Conservation (phyloP, 495 filamentous ascomycete species). For the Pyronema omphalodes region DNA sequence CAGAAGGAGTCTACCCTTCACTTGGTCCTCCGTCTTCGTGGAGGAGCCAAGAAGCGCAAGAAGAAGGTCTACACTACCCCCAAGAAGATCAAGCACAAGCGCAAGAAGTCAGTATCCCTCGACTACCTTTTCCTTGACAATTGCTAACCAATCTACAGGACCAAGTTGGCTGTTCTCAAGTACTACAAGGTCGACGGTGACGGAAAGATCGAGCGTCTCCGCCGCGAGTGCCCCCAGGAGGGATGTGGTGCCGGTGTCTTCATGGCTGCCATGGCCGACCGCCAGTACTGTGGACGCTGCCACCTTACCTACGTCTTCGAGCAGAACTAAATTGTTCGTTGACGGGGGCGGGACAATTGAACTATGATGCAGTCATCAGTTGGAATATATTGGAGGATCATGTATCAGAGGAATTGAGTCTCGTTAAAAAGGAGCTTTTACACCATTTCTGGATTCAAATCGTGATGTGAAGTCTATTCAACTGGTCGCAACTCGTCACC, state of each 20-base stretch:
- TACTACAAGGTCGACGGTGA: constrained; percentile 99
- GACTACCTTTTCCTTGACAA: not conserved
- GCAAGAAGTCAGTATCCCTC: constrained; percentile 43
- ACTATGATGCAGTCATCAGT: no score
- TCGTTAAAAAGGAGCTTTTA: no score
- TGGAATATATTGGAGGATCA: no score
- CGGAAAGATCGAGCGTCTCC: constrained; percentile 98
- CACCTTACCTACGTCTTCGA: constrained; percentile 99
- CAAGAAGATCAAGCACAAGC: constrained; percentile 99
- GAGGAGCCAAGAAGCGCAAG: constrained; percentile 98
- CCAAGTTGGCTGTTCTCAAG: constrained; percentile 98
- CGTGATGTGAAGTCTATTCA: no score
- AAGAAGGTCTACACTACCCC: constrained; percentile 99
- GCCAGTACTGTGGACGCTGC: constrained; percentile 97
- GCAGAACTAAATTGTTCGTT: no score
- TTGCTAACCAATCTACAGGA: constrained; percentile 33
- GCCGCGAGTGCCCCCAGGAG: constrained; percentile 84
- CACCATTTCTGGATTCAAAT: no score
- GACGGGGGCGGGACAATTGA: no score
- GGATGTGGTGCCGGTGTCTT: constrained; percentile 99
- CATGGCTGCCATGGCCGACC: constrained; percentile 99
- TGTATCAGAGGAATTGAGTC: no score
- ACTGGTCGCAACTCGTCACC: no score
- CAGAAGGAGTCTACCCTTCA: constrained; percentile 99
- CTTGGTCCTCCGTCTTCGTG: constrained; percentile 90